A percentile compares a stretch with the other conserved stretches of the same genome.
Conservation (phyloP, 345 rosid genomes). For the Hibiscus tridactylites region DNA sequence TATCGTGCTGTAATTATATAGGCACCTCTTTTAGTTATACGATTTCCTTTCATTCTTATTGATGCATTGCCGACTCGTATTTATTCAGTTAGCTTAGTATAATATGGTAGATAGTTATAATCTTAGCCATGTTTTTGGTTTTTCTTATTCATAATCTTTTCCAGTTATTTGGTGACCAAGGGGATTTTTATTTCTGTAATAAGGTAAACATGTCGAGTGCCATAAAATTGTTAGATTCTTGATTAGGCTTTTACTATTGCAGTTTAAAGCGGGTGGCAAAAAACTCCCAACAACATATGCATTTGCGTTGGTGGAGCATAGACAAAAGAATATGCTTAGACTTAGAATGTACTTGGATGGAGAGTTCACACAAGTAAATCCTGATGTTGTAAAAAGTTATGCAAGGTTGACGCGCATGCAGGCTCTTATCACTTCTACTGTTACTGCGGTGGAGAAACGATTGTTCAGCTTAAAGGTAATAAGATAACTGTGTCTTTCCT, state of each 20-base stretch:
- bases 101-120: background rate
- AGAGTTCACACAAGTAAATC: conserved; percentile 43
- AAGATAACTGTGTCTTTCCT: background rate
- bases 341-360: conserved; percentile 82
- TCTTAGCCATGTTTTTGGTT: background rate
- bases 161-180: background rate
- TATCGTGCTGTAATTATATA: background rate
- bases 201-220: background rate
- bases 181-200: background rate
- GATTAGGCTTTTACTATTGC: conserved; percentile 20
- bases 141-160: background rate
- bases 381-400: conserved; percentile 31
- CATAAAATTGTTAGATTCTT: conserved; percentile 1
- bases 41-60: background rate
- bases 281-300: conserved; percentile 63
- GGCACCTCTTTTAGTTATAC: background rate
- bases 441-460: conserved; percentile 36
- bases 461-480: conserved; percentile 68
- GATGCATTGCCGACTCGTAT: background rate
- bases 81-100: background rate
- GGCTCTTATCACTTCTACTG: conserved; percentile 46
- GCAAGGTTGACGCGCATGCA: conserved; percentile 53
- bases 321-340: conserved; percentile 44
- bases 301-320: conserved; percentile 86
- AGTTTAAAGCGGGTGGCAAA: conserved; percentile 45